Evolutionary conservation across 805 yeast genomes (phyloP), one percentile per base, ranked within the genome.

Genomic region (Lipomyces lipofer): DNA sequence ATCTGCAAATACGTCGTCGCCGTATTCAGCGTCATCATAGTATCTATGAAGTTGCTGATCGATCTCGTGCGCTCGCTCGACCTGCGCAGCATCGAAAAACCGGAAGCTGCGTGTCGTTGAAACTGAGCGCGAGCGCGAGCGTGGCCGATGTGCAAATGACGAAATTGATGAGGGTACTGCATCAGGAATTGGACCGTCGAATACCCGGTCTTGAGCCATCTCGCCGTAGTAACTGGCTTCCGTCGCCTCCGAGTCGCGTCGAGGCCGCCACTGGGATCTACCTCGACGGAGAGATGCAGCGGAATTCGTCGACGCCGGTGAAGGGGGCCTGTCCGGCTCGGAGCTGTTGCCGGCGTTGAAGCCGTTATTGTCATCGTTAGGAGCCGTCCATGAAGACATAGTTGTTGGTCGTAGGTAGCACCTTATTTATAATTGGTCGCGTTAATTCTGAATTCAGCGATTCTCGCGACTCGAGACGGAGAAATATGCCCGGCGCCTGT

Each of bases 11-110:
- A 43, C 63, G 43, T 64, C 60, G 19, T 65, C 70, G 19, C 70
- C 73, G 44, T 73, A 69, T 28, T 63, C 64, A 24, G 63, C 65
- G 12, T 64, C 64, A 10, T 64, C 66, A 15, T 65, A 47, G 52
- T 69, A 65, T 63, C 73, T 60, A 65, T 55, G 65, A 15, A 48
- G n/a, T 43, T 49, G 55, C 27, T 51, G 51, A 49, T 68, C 75
- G 32, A 68, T 59, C 30, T 71, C 75, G 17, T 68, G 68, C 4
- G 98, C 97, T 47, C 78, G 75, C 64, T 86, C 91, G 43, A 92
- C 84, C 62, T 89, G 94, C 52, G 86, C 88, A 3, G 85, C 76
- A 9, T 92, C 82, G 70, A 92, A 92, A 68, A 91, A 92, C 57
- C 82, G 79, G 73, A 94, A 92, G 51, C 83, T 75, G 4, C 54